A percentile compares a stretch with the other conserved stretches of the same genome.
phyloP scores from a whole-genome alignment of 2,329 filamentous ascomycete genomes.

The Cladosporium sp. region DNA sequence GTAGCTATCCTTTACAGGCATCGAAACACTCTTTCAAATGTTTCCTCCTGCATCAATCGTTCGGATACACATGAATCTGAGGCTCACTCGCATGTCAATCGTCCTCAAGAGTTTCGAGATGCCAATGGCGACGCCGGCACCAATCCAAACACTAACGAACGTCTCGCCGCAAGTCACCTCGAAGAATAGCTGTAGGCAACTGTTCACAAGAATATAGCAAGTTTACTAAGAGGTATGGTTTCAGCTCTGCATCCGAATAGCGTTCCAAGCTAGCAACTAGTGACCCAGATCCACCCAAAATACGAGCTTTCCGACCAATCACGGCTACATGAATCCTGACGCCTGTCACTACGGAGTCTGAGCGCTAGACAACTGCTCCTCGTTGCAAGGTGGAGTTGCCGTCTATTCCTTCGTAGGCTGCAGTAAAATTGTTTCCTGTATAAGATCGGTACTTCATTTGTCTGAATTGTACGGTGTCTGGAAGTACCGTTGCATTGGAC shows the following conservation, averaged over 20 bases:
- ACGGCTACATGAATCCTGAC: conserved; percentile 3
- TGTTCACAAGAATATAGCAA: not conserved
- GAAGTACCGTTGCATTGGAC: not conserved
- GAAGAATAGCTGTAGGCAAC: not conserved
- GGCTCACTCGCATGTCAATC: not conserved
- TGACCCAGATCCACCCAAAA: not conserved
- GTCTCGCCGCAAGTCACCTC: not conserved
- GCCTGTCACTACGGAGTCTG: not conserved
- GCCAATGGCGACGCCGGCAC: not conserved
- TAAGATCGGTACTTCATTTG: not conserved
- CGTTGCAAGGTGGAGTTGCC: not conserved
- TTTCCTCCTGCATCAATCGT: not conserved
- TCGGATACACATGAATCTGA: not conserved
- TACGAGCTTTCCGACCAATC: conserved; percentile 8
- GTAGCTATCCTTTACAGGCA: not conserved
- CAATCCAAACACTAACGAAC: not conserved
- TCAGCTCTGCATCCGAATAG: not conserved
- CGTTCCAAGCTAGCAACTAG: conserved; percentile 2
- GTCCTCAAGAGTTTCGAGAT: not conserved
- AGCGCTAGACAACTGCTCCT: conserved; percentile 1
- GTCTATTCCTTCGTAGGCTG: conserved; percentile 10
- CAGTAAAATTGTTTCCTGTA: not conserved
- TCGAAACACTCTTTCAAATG: not conserved
- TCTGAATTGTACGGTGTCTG: not conserved
- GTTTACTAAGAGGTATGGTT: not conserved